Conservation (phyloP, 2,329 filamentous ascomycete genomes). For the Hymenoscyphus scutula region DNA sequence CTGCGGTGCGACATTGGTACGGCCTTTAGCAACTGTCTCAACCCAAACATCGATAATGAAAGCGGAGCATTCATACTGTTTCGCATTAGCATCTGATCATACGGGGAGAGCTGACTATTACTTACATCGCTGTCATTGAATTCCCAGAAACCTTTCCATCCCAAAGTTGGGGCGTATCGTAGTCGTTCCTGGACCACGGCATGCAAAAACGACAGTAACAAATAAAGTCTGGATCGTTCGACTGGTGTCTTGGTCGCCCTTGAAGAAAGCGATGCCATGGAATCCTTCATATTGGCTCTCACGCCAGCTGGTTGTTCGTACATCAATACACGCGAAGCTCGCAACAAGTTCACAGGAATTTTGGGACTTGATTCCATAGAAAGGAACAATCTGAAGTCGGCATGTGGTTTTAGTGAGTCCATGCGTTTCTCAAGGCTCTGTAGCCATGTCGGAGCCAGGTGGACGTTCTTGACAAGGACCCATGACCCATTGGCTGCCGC, state of each 20-base stretch:
- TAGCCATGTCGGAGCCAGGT: constrained; percentile 92
- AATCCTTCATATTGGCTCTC: constrained; percentile 98
- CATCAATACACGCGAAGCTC: constrained; percentile 91
- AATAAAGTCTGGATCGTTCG: constrained; percentile 84
- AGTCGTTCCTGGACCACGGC: constrained; percentile 93
- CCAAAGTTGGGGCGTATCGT: constrained; percentile 87
- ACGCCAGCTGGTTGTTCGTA: constrained; percentile 98
- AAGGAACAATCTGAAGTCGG: constrained; percentile 90
- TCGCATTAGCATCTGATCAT: constrained; percentile 67
- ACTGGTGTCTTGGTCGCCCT: constrained; percentile 79
- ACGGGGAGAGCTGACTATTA: constrained; percentile 42
- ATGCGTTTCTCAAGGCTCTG: constrained; percentile 97
- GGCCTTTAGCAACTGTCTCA: constrained; percentile 74
- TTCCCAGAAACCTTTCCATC: constrained; percentile 99
- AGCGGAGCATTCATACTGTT: constrained; percentile 90
- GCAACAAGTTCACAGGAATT: constrained; percentile 93
- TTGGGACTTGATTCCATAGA: constrained; percentile 97
- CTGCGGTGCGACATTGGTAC: constrained; percentile 88
- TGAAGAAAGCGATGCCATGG: constrained; percentile 76
- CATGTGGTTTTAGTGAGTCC: constrained; percentile 89
- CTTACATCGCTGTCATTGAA: constrained; percentile 99
- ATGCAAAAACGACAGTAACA: constrained; percentile 90
- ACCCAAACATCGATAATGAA: constrained; percentile 97
- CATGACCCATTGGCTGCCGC: constrained; percentile 89
- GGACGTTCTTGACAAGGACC: constrained; percentile 99